Conservation (phyloP, 2,329 filamentous ascomycete genomes). For the Colletotrichum tabaci region DNA sequence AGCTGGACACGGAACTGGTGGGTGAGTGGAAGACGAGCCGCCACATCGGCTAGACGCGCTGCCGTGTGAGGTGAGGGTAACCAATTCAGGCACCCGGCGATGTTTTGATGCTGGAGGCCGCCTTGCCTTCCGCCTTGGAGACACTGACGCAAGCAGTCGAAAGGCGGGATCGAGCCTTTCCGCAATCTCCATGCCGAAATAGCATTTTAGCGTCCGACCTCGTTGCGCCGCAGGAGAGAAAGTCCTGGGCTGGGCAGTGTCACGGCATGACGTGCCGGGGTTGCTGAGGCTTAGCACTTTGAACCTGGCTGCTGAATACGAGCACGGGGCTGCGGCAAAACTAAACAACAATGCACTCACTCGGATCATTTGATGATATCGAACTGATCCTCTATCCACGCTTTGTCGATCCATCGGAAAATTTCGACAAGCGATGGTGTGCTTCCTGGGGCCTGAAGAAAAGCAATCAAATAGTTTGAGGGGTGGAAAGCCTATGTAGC, state of each 20-base stretch:
- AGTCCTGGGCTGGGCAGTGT: neutral
- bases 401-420: neutral
- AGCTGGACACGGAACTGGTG: constrained; percentile 10
- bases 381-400: neutral
- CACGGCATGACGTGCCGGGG: neutral
- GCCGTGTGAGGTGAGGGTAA: neutral
- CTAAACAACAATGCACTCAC: neutral
- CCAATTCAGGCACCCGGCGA: neutral
- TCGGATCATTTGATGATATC: neutral
- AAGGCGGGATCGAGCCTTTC: neutral
- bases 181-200: neutral
- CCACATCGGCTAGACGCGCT: constrained; percentile 4
- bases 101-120: constrained; percentile 2
- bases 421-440: neutral
- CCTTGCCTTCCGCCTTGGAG: constrained; percentile 10
- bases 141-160: constrained; percentile 8
- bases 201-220: neutral
- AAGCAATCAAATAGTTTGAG: neutral
- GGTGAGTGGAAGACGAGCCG: constrained; percentile 30
- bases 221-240: neutral
- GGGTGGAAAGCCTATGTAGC: neutral
- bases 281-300: constrained; percentile 5
- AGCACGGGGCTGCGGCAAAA: neutral
- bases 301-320: neutral
- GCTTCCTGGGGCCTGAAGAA: neutral